These are phyloP conservation scores for Didymella keratinophila DNA, from an alignment of 2,329 filamentous ascomycete species.

Conservation along the genomic window DNA sequence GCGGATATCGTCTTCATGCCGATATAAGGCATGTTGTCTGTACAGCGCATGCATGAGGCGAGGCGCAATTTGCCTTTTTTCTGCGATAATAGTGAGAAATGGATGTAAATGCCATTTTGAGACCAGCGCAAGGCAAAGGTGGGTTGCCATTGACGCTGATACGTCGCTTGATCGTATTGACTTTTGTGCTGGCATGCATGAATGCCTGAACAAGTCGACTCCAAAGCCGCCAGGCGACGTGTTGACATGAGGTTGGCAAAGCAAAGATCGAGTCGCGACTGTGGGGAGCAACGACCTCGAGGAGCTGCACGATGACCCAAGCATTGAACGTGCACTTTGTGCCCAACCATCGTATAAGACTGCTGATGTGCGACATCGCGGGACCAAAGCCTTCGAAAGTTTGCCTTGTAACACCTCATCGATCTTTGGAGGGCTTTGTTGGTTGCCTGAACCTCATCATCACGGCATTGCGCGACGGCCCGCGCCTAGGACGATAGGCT, in stretches of 20 bases:
- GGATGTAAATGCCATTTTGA: not conserved
- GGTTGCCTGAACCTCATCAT: not conserved
- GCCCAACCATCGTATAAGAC: constrained; percentile 2
- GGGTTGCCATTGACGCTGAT: not conserved
- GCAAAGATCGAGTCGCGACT: not conserved
- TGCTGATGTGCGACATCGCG: not conserved
- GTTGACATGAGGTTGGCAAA: not conserved
- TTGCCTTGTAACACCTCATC: no score
- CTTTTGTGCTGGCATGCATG: not conserved
- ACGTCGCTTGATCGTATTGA: not conserved
- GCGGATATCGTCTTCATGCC: not conserved
- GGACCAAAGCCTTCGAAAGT: not conserved
- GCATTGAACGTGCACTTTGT: not conserved
- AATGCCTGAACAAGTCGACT: not conserved
- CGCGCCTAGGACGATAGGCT: not conserved
- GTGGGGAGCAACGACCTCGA: not conserved
- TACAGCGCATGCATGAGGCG: not conserved
- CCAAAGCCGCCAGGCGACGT: not conserved
- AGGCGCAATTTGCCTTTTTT: not conserved
- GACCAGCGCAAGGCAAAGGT: not conserved
- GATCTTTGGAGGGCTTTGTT: not conserved
- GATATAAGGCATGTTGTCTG: not conserved
- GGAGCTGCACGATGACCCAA: not conserved
- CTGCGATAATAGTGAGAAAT: not conserved
- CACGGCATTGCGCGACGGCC: not conserved